Percentiles rank a stretch among this genome's conserved stretches.
phyloP scores from a whole-genome alignment of 176 grass and related monocot species.

The Areca catechu region DNA sequence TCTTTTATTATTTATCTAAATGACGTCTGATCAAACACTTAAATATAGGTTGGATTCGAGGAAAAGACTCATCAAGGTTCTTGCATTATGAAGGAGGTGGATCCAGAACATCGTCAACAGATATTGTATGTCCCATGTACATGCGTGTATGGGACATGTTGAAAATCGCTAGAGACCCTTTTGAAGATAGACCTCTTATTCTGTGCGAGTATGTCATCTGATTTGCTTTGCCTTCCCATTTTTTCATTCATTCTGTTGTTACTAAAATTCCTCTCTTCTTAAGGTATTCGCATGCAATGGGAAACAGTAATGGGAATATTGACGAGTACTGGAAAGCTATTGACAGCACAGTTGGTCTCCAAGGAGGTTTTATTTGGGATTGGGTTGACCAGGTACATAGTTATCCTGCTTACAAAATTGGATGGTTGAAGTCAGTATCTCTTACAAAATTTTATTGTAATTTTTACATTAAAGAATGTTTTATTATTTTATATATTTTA shows the following conservation, averaged over 20 bases:
- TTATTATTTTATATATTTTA: slow-evolving; percentile 1
- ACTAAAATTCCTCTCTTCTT: no score
- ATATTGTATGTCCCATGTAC: slow-evolving; percentile 97
- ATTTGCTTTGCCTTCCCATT: slow-evolving; percentile 7
- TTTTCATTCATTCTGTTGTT: no score
- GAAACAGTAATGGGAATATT: slow-evolving; percentile 97
- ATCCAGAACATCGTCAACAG: slow-evolving; percentile 84
- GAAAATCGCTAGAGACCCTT: slow-evolving; percentile 66
- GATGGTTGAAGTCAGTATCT: background rate
- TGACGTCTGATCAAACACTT: slow-evolving; percentile 16
- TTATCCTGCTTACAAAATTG: background rate
- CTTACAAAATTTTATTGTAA: background rate
- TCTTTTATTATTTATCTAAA: slow-evolving; percentile 11
- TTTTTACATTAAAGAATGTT: background rate
- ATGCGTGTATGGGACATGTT: slow-evolving; percentile 97
- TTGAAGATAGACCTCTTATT: slow-evolving; percentile 91
- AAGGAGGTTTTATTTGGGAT: slow-evolving; percentile 99
- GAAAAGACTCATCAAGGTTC: slow-evolving; percentile 67
- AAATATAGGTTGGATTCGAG: slow-evolving; percentile 74
- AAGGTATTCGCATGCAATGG: slow-evolving; percentile 94
- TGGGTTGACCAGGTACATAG: slow-evolving; percentile 74
- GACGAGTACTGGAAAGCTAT: slow-evolving; percentile 84
- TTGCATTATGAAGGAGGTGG: slow-evolving; percentile 93
- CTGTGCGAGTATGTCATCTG: slow-evolving; percentile 75
- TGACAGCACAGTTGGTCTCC: slow-evolving; percentile 76